Evolutionary conservation across 495 filamentous ascomycete species (phyloP), one percentile per base, ranked within the genome.

Genomic region (Aspergillus sclerotiicarbonarius): DNA sequence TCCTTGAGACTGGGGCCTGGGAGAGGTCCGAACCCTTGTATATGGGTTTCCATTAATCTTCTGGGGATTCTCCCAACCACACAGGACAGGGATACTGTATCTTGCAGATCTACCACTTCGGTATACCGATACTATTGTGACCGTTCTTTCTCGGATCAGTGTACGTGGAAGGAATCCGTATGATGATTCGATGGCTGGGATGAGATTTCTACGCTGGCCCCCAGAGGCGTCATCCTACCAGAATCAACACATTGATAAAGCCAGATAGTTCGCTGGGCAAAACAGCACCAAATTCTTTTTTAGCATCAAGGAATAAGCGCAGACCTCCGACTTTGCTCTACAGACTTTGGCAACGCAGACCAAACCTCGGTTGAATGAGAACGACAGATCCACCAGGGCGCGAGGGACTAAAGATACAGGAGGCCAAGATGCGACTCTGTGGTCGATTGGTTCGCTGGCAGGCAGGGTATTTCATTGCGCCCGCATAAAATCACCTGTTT

Each of bases 1-100:
- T 62, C 60, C 56, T 16, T 58, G 46, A 53, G 21, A 44, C 29
- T 41, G 47, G 16, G 20, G n/a, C 31, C 16, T 30, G 13, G 47
- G 25, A 29, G 1, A 18, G 12, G n/a, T 50, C 13, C 18, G 16
- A 50, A 4, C 1, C 16, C 37, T 15, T 41, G 37, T 41, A 41
- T 41, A 41, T n/a, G 12, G 13, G 5, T 41, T 41, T 41, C 15
- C 3, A 45, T 45, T 9, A 49, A 30, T 49, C 8, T 21, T n/a
- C 37, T n/a, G 37, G 13, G 13, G 6, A 6, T 2, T 41, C n/a
- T 41, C 13, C 3, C 1, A n/a, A 41, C 37, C 13, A n/a, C n/a
- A 41, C 37, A n/a, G n/a, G 13, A 41, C 15, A 12, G 0, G 8
- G 37, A n/a, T 41, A n/a, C 5, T 37, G 8, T 37, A 12, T 30